Percentiles rank a stretch among this genome's conserved stretches.
Conservation (phyloP, 257 asterid species). For the Rhazya stricta region DNA sequence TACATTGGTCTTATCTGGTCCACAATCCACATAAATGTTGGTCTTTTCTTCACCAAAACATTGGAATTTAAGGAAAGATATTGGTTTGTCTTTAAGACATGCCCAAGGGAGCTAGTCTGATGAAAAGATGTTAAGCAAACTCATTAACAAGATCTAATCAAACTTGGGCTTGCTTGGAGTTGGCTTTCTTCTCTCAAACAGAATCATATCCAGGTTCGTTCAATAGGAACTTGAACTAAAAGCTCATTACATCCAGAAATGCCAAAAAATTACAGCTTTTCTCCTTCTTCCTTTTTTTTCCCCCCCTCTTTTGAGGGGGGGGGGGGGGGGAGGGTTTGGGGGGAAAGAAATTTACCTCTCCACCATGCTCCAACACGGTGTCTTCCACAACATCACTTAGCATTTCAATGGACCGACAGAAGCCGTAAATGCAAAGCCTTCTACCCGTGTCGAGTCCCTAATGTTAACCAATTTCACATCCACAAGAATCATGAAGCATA, state of each 20-base stretch:
- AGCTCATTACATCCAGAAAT: background rate
- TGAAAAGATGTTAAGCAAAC: background rate
- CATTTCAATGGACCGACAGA: constrained; percentile 97
- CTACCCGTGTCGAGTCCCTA: constrained; percentile 92
- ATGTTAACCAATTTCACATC: constrained; percentile 11
- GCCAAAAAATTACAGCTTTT: background rate
- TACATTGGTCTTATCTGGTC: background rate
- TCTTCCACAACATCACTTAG: constrained; percentile 97
- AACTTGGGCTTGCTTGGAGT: background rate
- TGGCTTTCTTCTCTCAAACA: constrained; percentile 5
- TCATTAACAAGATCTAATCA: background rate
- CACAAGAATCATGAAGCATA: constrained; percentile 3
- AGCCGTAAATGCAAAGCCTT: constrained; percentile 89
- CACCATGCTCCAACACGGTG: constrained; percentile 95
- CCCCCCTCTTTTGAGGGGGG: background rate
- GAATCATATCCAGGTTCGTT: background rate
- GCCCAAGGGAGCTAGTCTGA: background rate
- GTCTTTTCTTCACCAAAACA: background rate
- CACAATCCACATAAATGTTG: background rate
- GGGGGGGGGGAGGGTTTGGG: too few relatives aligned
- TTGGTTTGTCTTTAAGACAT: background rate
- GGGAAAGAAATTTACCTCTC: constrained; percentile 58
- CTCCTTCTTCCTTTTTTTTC: too few relatives aligned
- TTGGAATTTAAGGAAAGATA: background rate
- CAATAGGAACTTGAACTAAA: background rate